Evolutionary conservation across 352 stramenopile genomes (phyloP).

Genomic region (Globisporangium paroecandrum): DNA sequence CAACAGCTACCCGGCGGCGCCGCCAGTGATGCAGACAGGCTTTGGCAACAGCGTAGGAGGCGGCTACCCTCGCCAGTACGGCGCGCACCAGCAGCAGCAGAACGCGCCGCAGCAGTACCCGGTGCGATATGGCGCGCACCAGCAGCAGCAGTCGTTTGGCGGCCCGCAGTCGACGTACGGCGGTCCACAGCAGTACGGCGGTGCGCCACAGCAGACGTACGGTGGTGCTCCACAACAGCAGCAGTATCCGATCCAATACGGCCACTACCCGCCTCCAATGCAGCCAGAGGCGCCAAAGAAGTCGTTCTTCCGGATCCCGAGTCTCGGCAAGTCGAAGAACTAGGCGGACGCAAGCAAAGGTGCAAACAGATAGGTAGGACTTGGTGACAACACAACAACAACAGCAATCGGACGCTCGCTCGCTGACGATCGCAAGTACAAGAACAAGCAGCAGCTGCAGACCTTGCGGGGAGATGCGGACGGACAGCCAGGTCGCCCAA

Average conservation of each 20-base stretch:
- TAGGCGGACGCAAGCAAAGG: conserved; percentile 18
- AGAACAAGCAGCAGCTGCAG: not conserved
- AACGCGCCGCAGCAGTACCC: conserved; percentile 16
- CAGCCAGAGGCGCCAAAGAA: conserved; percentile 52
- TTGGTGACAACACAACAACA: conserved; percentile 8
- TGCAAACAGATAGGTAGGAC: conserved; percentile 15
- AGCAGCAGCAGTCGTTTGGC: conserved; percentile 19
- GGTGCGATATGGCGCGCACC: conserved; percentile 16
- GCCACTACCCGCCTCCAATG: conserved; percentile 52
- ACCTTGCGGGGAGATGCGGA: not conserved
- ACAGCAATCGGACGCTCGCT: conserved; percentile 3
- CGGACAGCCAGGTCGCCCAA: not conserved
- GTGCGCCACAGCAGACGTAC: conserved; percentile 25
- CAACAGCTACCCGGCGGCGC: conserved; percentile 8
- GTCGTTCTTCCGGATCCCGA: conserved; percentile 66
- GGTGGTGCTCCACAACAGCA: conserved; percentile 30
- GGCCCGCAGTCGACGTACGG: conserved; percentile 22
- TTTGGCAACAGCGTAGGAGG: conserved; percentile 23
- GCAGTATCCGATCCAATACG: conserved; percentile 19
- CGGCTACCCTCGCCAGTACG: conserved; percentile 43
- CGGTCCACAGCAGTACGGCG: conserved; percentile 30
- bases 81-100: conserved; percentile 38
- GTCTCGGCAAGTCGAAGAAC: conserved; percentile 68
- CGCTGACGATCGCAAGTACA: not conserved
- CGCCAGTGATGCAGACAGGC: conserved; percentile 20